Evolutionary conservation across 2,329 filamentous ascomycete genomes (phyloP).

Genomic region (Claviceps arundinis): DNA sequence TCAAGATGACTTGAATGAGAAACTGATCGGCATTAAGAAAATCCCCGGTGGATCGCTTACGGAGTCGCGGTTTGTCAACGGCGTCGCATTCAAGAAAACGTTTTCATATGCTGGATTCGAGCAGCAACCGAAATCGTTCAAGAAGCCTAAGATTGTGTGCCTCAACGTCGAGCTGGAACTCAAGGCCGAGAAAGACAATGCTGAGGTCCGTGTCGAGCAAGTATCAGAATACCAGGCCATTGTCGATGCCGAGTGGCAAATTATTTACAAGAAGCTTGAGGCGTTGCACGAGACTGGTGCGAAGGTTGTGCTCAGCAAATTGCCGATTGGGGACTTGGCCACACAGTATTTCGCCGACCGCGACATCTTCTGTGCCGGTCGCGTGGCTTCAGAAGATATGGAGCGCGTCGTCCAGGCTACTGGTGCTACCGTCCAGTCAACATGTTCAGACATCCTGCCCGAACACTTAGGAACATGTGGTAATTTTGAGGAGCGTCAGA

Average conservation of each 20-base stretch:
- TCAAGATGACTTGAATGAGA: conserved; percentile 94
- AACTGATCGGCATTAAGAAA: conserved; percentile 96
- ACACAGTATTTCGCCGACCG: conserved; percentile 97
- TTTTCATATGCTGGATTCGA: conserved; percentile 99
- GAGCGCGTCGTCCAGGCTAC: conserved; percentile 93
- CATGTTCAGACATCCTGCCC: conserved; percentile 84
- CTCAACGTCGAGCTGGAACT: conserved; percentile 96
- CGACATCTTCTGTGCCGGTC: conserved; percentile 95
- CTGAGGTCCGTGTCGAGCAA: conserved; percentile 93
- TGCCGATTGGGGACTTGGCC: conserved; percentile 92
- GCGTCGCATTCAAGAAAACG: conserved; percentile 99
- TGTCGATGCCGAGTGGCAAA: conserved; percentile 98
- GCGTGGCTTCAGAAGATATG: conserved; percentile 82
- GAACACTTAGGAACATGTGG: conserved; percentile 88
- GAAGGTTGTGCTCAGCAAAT: conserved; percentile 92
- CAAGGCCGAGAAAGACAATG: conserved; percentile 98
- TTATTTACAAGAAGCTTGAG: conserved; percentile 99
- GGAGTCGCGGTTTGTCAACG: conserved; percentile 92
- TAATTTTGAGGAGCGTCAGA: conserved; percentile 86
- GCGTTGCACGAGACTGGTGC: conserved; percentile 85
- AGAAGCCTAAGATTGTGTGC: conserved; percentile 90
- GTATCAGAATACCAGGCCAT: conserved; percentile 99
- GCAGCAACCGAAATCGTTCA: conserved; percentile 94
- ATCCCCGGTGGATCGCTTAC: conserved; percentile 92
- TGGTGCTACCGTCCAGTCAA: conserved; percentile 83